Percentiles rank a stretch among this genome's conserved stretches.
Evolutionary conservation across 2,329 filamentous ascomycete genomes (phyloP).

Genomic region (Sporothrix mexicana): DNA sequence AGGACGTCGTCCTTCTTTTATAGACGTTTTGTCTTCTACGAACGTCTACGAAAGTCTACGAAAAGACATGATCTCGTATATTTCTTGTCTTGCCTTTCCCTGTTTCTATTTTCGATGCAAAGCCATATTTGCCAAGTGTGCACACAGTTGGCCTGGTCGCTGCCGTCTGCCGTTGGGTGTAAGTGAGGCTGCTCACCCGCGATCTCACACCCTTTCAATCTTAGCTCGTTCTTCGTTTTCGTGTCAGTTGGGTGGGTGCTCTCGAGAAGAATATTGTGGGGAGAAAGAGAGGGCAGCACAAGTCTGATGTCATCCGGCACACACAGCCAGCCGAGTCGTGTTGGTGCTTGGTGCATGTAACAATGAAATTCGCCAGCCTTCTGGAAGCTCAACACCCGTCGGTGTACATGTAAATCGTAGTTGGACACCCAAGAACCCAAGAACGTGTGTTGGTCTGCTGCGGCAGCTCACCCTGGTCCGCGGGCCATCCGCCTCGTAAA

Average conservation of each 20-base stretch:
- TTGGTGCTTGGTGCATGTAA: not conserved
- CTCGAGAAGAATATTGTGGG: not conserved
- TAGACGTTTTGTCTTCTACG: not conserved
- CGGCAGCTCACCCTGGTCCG: conserved; percentile 6
- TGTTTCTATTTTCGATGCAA: conserved; percentile 15
- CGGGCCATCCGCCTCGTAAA: conserved; percentile 17
- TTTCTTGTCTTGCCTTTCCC: not conserved
- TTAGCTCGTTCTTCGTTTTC: not conserved
- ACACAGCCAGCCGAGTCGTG: conserved; percentile 10
- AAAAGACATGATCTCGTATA: not conserved
- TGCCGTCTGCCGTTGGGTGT: not conserved
- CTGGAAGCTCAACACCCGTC: not conserved
- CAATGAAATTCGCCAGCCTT: not conserved
- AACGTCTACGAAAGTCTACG: not conserved
- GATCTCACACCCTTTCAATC: conserved; percentile 5
- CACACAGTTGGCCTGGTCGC: not conserved
- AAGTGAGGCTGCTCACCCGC: not conserved
- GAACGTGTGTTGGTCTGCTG: not conserved
- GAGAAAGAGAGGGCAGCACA: not conserved
- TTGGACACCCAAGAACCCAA: too few species aligned
- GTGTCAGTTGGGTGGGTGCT: not conserved
- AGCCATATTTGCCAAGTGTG: not conserved
- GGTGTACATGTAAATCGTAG: not conserved
- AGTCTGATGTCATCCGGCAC: conserved; percentile 1
- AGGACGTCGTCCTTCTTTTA: conserved; percentile 3